phyloP scores from a whole-genome alignment of 1,284 basidiomycete species.

The Entoloma clypeatum region DNA sequence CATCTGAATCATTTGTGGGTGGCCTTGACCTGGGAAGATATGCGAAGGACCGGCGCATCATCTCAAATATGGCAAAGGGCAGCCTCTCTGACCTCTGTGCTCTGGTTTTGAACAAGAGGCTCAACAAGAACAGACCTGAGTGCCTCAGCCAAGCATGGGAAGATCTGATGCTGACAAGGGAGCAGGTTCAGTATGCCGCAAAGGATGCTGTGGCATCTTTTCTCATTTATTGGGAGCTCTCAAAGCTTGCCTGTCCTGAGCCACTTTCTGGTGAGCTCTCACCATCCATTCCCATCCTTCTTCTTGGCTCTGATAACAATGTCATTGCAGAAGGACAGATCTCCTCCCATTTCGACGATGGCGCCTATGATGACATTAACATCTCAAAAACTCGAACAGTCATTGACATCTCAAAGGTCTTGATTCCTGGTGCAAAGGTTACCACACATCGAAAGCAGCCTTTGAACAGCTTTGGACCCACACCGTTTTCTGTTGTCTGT shows the following conservation, averaged over 20 bases:
- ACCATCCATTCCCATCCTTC: neutral
- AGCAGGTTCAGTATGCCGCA: slow-evolving; percentile 18
- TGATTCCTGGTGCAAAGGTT: no score
- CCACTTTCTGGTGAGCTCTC: no score
- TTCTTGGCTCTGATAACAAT: neutral
- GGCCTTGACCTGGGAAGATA: slow-evolving; percentile 19
- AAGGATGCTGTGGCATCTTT: slow-evolving; percentile 21
- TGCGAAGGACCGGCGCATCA: slow-evolving; percentile 17
- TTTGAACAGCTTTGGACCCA: no score
- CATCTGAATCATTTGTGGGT: slow-evolving; percentile 16
- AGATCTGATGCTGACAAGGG: slow-evolving; percentile 11
- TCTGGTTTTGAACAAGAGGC: slow-evolving; percentile 16
- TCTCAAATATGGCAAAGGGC: slow-evolving; percentile 6
- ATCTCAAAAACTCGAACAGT: no score
- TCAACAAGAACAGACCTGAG: slow-evolving; percentile 20
- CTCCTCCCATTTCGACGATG: no score
- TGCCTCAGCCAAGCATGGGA: slow-evolving; percentile 17
- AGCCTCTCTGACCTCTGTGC: slow-evolving; percentile 24
- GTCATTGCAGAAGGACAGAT: no score
- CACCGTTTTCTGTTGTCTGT: no score
- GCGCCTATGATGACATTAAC: no score
- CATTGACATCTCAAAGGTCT: no score
- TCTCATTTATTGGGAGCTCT: slow-evolving; percentile 11
- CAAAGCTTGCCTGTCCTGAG: neutral
- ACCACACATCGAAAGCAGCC: no score